Evolutionary conservation across 2,329 filamentous ascomycete genomes (phyloP).

Genomic region (Thelonectria discophora): DNA sequence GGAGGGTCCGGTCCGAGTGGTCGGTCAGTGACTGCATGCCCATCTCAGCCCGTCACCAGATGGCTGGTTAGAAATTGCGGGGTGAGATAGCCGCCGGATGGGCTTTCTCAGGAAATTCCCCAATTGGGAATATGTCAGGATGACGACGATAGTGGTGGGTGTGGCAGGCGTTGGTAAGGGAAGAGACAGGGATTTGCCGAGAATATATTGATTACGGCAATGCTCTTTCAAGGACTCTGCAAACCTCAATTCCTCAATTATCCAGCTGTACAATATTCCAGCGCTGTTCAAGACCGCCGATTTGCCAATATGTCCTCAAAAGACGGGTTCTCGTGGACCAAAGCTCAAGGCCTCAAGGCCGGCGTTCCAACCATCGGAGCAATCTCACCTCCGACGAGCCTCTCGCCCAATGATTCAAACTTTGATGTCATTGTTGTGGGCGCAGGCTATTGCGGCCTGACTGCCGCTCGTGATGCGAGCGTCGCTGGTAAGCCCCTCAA

Average conservation of each 20-base stretch:
- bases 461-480: slow-evolving; percentile 42
- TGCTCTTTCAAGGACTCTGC: not conserved
- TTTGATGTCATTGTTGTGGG: slow-evolving; percentile 45
- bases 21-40: not conserved
- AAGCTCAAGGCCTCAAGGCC: slow-evolving; percentile 40
- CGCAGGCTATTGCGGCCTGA: slow-evolving; percentile 45
- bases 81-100: not conserved
- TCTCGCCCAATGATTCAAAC: slow-evolving; percentile 22
- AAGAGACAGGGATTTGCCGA: not conserved
- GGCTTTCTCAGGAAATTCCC: slow-evolving; percentile 19
- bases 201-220: slow-evolving; percentile 4
- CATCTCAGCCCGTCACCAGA: not conserved
- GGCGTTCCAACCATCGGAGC: slow-evolving; percentile 45
- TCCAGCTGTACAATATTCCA: too few relatives aligned
- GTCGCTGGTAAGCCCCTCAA: slow-evolving; percentile 36
- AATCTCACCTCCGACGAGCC: slow-evolving; percentile 40
- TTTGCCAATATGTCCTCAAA: slow-evolving; percentile 38
- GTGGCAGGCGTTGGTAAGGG: not conserved
- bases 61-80: not conserved
- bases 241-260: not conserved
- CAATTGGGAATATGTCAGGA: not conserved
- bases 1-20: not conserved
- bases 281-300: too few relatives aligned
- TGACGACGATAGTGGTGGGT: not conserved
- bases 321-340: slow-evolving; percentile 46